Base-by-base conservation (phyloP, 2,329 filamentous ascomycete genomes). In the Pochonia chlamydosporia region DNA sequence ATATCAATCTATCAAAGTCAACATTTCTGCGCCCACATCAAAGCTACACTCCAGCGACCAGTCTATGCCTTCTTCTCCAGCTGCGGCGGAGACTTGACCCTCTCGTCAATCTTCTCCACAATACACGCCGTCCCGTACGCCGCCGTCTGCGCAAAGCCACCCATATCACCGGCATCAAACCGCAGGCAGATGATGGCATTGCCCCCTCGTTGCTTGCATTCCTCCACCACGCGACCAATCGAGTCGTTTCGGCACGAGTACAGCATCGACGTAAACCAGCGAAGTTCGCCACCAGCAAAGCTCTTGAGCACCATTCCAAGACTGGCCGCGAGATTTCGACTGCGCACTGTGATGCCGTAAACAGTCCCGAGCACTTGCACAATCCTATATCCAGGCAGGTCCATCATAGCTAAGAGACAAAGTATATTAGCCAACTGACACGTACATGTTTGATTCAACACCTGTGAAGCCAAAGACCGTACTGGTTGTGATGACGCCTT, bases 91-190 rank as follows among this genome's bases (percentile, higher is more conserved):
- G 56, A 53, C 3, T 54, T 50, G 25, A 50, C 48, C 16, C 21
- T 49, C 3, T 61, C 65, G 11, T 78, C 72, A 47, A 81, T 61
- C 66, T 75, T 80, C 63, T 82, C 77, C 23, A 82, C 69, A 11
- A 79, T 54, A 43, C 72, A 76, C 3, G 79, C 79, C 3, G 79
- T 82, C 3, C 79, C 79, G 56, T 82, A 83, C 1, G 78, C 78
- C 50, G 76, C 79, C 35, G 78, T 75, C 63, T 82, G 78, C 3
- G 76, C 75, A 55, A 76, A 82, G 2, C 73, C 71, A 24, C 70
- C 74, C 52, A 81, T 62, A 50, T 78, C 76, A 4, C 71, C 71
- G 2, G 75, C 69, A 56, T 83, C 79, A 55, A 82, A 82, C 37
- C 78, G 69, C 52, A 82, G 62, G 43, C 74, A 76, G 53, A 83